Evolutionary conservation across 2,329 filamentous ascomycete species (phyloP).

Genomic region (Diaporthe destruens): DNA sequence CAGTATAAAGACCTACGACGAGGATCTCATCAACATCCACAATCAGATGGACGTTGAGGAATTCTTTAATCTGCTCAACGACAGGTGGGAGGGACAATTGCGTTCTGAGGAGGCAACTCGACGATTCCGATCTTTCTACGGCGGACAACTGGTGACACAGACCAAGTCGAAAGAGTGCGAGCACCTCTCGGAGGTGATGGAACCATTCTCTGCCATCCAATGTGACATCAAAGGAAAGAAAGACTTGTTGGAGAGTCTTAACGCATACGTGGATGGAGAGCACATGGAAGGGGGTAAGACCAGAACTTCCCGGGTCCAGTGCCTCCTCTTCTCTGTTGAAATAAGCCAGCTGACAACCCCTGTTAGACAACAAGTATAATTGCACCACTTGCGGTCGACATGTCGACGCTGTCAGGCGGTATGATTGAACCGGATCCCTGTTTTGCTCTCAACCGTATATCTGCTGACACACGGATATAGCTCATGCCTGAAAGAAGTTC

Average conservation of each 20-base stretch:
- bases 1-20: slow-evolving; percentile 85
- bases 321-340: not conserved
- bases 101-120: slow-evolving; percentile 75
- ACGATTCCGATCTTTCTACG: slow-evolving; percentile 85
- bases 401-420: slow-evolving; percentile 93
- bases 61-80: slow-evolving; percentile 94
- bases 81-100: slow-evolving; percentile 89
- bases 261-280: slow-evolving; percentile 96
- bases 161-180: slow-evolving; percentile 95
- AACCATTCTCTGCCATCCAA: slow-evolving; percentile 94
- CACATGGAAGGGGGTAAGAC: slow-evolving; percentile 87
- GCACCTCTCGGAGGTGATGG: slow-evolving; percentile 90
- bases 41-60: slow-evolving; percentile 99
- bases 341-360: not conserved
- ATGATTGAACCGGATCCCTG: slow-evolving; percentile 43
- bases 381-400: slow-evolving; percentile 90
- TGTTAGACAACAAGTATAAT: slow-evolving; percentile 93
- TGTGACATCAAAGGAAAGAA: slow-evolving; percentile 96
- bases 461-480: slow-evolving; percentile 56
- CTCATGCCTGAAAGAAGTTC: slow-evolving; percentile 91
- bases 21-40: slow-evolving; percentile 84
- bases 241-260: slow-evolving; percentile 85
- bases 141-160: slow-evolving; percentile 92
- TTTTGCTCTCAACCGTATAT: not conserved
- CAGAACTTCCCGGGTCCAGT: not conserved